These are phyloP conservation scores for Trichoderma lentiforme DNA, from an alignment of 2,329 filamentous ascomycete genomes.

Conservation along the genomic window DNA sequence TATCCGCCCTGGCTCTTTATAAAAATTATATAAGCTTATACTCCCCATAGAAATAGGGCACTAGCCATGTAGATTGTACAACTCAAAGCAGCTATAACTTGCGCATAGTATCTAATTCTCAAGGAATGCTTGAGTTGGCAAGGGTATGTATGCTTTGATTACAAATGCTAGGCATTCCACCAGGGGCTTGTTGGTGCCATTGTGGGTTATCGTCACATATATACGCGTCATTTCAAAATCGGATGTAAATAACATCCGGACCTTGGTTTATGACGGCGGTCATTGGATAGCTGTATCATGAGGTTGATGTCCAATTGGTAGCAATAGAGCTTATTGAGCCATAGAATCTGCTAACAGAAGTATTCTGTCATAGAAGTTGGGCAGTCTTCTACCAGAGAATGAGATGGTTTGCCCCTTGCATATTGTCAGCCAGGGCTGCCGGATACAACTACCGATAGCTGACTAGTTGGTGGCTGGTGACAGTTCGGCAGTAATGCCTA, in stretches of 20 bases:
- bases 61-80: neutral
- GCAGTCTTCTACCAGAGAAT: neutral
- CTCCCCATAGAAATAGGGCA: neutral
- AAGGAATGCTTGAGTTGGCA: neutral
- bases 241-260: neutral
- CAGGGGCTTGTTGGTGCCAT: neutral
- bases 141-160: neutral
- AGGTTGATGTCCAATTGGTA: neutral
- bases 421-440: neutral
- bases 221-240: neutral
- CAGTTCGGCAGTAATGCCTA: neutral
- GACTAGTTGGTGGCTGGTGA: neutral
- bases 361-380: neutral
- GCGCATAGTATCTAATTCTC: neutral
- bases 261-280: neutral
- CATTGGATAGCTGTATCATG: neutral
- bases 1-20: neutral
- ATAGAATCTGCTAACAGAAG: neutral
- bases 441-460: neutral
- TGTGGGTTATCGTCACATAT: neutral
- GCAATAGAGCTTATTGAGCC: neutral
- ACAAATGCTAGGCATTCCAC: neutral
- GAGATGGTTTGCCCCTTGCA: neutral
- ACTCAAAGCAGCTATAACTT: neutral
- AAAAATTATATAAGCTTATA: neutral